Evolutionary conservation across 2,329 filamentous ascomycete genomes (phyloP).

Genomic region (Cordyceps fumosorosea): DNA sequence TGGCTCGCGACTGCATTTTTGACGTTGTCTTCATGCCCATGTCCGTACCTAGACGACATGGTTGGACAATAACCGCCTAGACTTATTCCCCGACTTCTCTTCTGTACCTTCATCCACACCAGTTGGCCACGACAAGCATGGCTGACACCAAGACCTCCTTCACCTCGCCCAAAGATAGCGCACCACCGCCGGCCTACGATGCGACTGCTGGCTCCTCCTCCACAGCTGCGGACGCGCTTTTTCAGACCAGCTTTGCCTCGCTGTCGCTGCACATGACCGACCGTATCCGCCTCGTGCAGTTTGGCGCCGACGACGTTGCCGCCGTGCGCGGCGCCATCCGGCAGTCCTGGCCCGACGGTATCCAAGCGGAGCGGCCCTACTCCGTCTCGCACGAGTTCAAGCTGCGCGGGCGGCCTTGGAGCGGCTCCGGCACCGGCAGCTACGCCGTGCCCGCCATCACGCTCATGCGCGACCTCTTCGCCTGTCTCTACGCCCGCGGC

Average conservation of each 20-base stretch:
- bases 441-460: constrained; percentile 6
- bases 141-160: background rate
- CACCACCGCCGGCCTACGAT: constrained; percentile 5
- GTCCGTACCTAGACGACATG: too few species aligned
- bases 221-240: background rate
- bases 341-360: background rate
- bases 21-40: too few species aligned
- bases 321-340: background rate
- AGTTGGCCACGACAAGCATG: background rate
- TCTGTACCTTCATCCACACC: background rate
- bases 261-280: constrained; percentile 12
- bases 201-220: background rate
- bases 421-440: background rate
- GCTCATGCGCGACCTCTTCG: constrained; percentile 10
- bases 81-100: background rate
- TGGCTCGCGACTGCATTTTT: background rate
- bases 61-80: too few species aligned
- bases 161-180: background rate
- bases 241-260: constrained; percentile 10
- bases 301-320: background rate
- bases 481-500: constrained; percentile 8
- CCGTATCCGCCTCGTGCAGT: constrained; percentile 8
- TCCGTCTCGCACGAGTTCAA: constrained; percentile 11
- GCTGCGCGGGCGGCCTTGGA: constrained; percentile 10
- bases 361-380: constrained; percentile 7